Conservation (phyloP, 768 basidiomycete genomes). For the Hygrophoropsis aurantiaca region DNA sequence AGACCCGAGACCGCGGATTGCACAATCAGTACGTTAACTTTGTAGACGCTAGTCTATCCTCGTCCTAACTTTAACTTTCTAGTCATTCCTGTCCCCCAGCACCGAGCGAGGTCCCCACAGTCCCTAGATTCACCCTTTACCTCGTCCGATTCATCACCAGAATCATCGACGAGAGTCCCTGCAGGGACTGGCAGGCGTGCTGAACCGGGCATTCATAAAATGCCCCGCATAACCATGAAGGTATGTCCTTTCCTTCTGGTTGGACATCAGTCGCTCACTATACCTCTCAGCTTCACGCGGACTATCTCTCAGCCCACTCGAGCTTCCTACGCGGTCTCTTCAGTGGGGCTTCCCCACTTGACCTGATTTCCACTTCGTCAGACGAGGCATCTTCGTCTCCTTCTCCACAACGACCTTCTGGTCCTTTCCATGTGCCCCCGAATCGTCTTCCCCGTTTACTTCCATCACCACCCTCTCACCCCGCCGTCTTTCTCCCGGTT, state of each 20-base stretch:
- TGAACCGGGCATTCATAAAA: conserved; percentile 48
- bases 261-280: conserved; percentile 7
- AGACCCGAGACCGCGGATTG: conserved; percentile 77
- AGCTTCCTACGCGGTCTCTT: conserved; percentile 70
- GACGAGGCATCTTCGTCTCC: conserved; percentile 23
- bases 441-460: conserved; percentile 67
- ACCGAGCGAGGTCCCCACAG: background rate
- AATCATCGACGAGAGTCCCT: conserved; percentile 32
- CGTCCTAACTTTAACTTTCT: conserved; percentile 6
- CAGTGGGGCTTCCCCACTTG: conserved; percentile 61
- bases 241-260: conserved; percentile 38
- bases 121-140: conserved; percentile 1
- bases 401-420: conserved; percentile 20
- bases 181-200: conserved; percentile 48
- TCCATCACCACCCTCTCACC: conserved; percentile 60
- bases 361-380: conserved; percentile 48
- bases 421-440: conserved; percentile 36
- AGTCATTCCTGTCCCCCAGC: conserved; percentile 54
- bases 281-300: conserved; percentile 63
- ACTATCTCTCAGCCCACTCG: conserved; percentile 83
- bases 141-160: conserved; percentile 8
- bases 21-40: conserved; percentile 57
- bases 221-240: conserved; percentile 60
- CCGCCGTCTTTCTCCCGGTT: conserved; percentile 70
- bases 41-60: background rate